These are phyloP conservation scores for Fusarium sp. DNA, from an alignment of 2,329 filamentous ascomycete species.

Conservation along the genomic window DNA sequence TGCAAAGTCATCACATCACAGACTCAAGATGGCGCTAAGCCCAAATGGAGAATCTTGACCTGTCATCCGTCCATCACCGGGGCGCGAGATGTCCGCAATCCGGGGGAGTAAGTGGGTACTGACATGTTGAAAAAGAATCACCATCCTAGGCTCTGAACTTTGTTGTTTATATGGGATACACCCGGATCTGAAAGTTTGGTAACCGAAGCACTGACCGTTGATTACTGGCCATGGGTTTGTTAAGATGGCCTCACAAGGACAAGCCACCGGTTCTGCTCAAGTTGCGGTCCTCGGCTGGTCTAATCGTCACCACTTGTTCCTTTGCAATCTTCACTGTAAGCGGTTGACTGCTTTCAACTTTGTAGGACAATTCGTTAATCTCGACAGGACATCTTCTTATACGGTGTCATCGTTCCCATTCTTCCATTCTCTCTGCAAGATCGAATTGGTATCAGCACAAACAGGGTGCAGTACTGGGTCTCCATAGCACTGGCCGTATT, in stretches of 20 bases:
- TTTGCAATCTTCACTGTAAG: conserved; percentile 51
- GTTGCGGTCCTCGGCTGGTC: conserved; percentile 47
- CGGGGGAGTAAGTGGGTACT: conserved; percentile 27
- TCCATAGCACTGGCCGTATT: conserved; percentile 51
- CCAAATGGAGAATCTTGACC: conserved; percentile 13
- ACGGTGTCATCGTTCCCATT: conserved; percentile 50
- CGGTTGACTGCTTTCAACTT: background rate
- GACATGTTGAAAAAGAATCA: conserved; percentile 2
- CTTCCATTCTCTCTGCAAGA: conserved; percentile 47
- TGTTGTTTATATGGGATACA: background rate
- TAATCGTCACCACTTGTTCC: conserved; percentile 49
- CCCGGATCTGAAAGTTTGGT: background rate
- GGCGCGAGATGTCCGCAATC: conserved; percentile 22
- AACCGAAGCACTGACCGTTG: background rate
- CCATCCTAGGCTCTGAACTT: background rate
- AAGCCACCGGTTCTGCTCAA: conserved; percentile 46
- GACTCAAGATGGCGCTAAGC: conserved; percentile 21
- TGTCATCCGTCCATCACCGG: conserved; percentile 19
- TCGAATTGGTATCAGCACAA: conserved; percentile 40
- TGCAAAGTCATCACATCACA: conserved; percentile 9
- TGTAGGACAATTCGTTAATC: background rate
- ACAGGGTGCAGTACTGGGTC: conserved; percentile 51
- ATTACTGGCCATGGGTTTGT: conserved; percentile 29
- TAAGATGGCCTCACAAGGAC: conserved; percentile 20
- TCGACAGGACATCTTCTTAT: conserved; percentile 51